A percentile compares a stretch with the other conserved stretches of the same genome.
Conservation (phyloP, 805 yeast species). For the Candida adriatica region DNA sequence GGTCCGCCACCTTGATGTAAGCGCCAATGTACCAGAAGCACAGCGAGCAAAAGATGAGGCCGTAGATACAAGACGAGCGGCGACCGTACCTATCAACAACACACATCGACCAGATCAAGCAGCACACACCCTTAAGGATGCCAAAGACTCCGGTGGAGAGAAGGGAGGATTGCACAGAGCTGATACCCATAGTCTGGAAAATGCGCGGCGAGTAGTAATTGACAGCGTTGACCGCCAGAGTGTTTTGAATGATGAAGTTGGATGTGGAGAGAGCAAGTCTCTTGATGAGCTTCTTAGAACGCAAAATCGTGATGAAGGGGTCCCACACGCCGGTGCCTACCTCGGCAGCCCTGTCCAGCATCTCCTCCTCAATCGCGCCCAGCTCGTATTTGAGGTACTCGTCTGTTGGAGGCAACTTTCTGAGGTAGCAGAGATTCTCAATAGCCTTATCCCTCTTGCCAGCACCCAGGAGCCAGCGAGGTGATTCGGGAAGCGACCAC, state of each 20-base stretch:
- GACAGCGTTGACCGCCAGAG: constrained; percentile 43
- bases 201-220: constrained; percentile 49
- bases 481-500: constrained; percentile 37
- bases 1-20: constrained; percentile 29
- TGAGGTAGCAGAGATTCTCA: constrained; percentile 29
- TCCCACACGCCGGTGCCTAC: constrained; percentile 33
- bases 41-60: constrained; percentile 34
- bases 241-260: constrained; percentile 37
- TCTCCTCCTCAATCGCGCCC: constrained; percentile 23
- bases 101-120: constrained; percentile 37
- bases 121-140: constrained; percentile 37
- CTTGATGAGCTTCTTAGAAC: constrained; percentile 25
- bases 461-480: constrained; percentile 35
- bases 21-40: constrained; percentile 45
- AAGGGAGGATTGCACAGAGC: constrained; percentile 37
- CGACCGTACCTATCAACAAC: constrained; percentile 43
- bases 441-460: constrained; percentile 28
- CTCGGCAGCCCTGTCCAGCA: constrained; percentile 18
- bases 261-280: constrained; percentile 33
- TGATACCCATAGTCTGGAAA: constrained; percentile 42
- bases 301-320: constrained; percentile 32
- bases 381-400: constrained; percentile 36
- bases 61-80: constrained; percentile 32
- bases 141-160: constrained; percentile 51
- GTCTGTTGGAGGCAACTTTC: constrained; percentile 32